Percentiles rank a stretch among this genome's conserved stretches.
phyloP scores from a whole-genome alignment of 129 eudicot genomes.

The Saposhnikovia divaricata region DNA sequence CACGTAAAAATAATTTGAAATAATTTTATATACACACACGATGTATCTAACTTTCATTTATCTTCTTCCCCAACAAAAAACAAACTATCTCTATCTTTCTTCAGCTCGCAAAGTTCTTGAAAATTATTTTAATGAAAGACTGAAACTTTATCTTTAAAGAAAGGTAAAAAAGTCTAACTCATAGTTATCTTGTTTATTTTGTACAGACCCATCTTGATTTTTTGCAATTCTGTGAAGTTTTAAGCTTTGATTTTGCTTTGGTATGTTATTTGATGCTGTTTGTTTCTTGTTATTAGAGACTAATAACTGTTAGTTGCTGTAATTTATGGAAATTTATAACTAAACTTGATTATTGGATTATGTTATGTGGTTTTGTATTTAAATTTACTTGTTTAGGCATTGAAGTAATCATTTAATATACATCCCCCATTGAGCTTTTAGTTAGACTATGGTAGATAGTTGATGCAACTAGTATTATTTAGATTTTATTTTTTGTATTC shows the following conservation, averaged over 20 bases:
- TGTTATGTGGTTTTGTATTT: not conserved
- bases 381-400: not conserved
- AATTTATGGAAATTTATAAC: not conserved
- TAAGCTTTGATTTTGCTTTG: not conserved
- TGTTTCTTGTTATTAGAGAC: not conserved
- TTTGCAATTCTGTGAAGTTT: not conserved
- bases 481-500: not conserved
- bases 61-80: not conserved
- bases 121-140: not conserved
- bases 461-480: not conserved
- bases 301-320: not conserved
- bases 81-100: not conserved
- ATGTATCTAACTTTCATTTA: not conserved
- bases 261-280: not conserved
- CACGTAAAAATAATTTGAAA: not conserved
- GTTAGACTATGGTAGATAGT: not conserved
- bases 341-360: not conserved
- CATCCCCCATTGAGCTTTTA: not conserved
- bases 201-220: not conserved
- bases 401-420: not conserved
- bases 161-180: not conserved
- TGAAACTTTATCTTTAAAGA: not conserved
- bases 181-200: not conserved
- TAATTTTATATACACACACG: not conserved
- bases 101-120: not conserved